phyloP scores from a whole-genome alignment of 495 filamentous ascomycete genomes.

The Talaromyces thailandensis region DNA sequence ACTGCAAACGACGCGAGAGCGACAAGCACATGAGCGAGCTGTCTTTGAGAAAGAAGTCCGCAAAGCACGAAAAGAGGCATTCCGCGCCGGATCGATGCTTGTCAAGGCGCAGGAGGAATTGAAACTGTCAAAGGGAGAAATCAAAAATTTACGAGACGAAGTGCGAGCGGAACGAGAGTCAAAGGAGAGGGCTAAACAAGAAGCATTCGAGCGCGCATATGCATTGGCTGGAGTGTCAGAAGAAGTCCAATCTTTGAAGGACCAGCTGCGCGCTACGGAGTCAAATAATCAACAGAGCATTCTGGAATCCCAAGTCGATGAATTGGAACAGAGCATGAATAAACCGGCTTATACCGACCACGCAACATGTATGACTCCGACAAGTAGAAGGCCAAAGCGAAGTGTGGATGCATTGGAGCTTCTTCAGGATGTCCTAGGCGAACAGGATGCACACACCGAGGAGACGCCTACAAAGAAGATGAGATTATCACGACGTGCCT shows the following conservation, averaged over 20 bases:
- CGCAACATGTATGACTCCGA: conserved; percentile 21
- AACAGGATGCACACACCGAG: conserved; percentile 38
- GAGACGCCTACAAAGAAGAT: conserved; percentile 55
- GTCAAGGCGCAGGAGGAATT: conserved; percentile 80
- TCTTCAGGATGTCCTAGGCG: conserved; percentile 14
- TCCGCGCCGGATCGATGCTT: conserved; percentile 66
- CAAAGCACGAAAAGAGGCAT: conserved; percentile 73
- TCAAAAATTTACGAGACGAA: conserved; percentile 44
- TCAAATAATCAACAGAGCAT: conserved; percentile 39
- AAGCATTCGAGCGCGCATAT: conserved; percentile 68
- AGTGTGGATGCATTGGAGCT: conserved; percentile 32
- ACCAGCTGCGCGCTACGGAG: conserved; percentile 56
- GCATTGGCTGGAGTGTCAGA: conserved; percentile 65
- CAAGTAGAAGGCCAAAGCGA: conserved; percentile 40
- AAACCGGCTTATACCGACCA: conserved; percentile 15
- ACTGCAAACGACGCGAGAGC: conserved; percentile 64
- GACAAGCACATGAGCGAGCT: conserved; percentile 58
- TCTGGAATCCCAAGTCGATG: conserved; percentile 15
- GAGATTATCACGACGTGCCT: conserved; percentile 43
- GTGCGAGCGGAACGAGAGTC: conserved; percentile 38
- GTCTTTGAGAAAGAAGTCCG: conserved; percentile 81
- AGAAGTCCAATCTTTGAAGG: conserved; percentile 56
- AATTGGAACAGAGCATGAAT: neutral
- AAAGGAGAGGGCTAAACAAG: conserved; percentile 56
- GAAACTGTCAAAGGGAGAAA: conserved; percentile 52